These are phyloP conservation scores for Dactylis glomerata DNA, from an alignment of 176 grass and related monocot species.

Conservation along the genomic window DNA sequence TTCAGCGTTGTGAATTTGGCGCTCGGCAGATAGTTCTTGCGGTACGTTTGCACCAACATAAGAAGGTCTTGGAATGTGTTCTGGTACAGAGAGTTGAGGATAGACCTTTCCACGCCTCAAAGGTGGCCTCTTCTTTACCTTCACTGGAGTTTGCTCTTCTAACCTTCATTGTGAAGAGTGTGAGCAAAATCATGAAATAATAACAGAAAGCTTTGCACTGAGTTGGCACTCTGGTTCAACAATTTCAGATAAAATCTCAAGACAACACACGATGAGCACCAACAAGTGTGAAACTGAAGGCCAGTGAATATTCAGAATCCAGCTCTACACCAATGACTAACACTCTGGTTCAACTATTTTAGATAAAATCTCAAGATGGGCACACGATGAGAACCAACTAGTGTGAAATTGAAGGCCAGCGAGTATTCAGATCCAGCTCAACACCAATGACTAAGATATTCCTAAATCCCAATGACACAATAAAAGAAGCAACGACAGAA, in stretches of 20 bases:
- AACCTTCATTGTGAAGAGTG: slow-evolving; percentile 33
- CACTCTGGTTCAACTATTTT: background rate
- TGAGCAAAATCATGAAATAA: slow-evolving; percentile 7
- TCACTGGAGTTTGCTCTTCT: slow-evolving; percentile 45
- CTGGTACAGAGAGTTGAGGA: slow-evolving; percentile 57
- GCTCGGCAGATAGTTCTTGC: slow-evolving; percentile 51
- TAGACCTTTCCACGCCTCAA: slow-evolving; percentile 75
- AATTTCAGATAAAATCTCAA: background rate
- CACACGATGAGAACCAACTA: background rate
- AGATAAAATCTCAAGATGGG: background rate
- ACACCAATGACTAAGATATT: background rate
- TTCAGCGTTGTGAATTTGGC: slow-evolving; percentile 57
- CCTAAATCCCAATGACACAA: background rate
- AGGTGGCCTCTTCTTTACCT: slow-evolving; percentile 61
- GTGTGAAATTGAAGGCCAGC: background rate
- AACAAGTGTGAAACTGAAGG: background rate
- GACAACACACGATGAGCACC: background rate
- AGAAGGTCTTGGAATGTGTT: slow-evolving; percentile 67
- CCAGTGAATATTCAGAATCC: background rate
- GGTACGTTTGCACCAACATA: slow-evolving; percentile 61
- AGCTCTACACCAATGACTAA: background rate
- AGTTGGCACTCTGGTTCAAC: background rate
- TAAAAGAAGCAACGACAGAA: background rate
- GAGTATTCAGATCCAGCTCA: background rate
- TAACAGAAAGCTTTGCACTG: background rate